Evolutionary conservation across 257 asterid genomes (phyloP).

Genomic region (Oldenlandia corymbosa): DNA sequence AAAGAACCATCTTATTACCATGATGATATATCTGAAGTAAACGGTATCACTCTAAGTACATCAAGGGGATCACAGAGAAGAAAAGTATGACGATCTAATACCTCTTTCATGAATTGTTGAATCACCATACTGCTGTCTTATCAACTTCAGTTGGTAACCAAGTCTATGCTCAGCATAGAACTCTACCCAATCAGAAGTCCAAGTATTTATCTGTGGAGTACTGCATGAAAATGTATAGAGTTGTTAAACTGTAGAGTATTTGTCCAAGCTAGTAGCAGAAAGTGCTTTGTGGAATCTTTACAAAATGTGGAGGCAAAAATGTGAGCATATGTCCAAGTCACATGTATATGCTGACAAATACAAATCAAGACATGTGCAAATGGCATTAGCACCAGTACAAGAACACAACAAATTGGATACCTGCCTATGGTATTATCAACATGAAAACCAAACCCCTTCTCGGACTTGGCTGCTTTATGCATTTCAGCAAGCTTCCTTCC

Average conservation of each 20-base stretch:
- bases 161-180: constrained; percentile 83
- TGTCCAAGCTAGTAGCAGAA: not conserved
- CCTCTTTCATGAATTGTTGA: constrained; percentile 81
- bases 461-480: constrained; percentile 78
- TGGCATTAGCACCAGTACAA: not conserved
- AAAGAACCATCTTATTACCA: not conserved
- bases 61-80: not conserved
- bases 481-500: constrained; percentile 98
- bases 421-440: constrained; percentile 94
- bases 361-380: not conserved
- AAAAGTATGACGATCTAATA: constrained; percentile 3
- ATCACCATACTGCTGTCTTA: constrained; percentile 72
- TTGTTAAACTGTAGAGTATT: not conserved
- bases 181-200: constrained; percentile 85
- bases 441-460: constrained; percentile 79
- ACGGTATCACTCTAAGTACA: no score
- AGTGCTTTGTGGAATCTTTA: not conserved
- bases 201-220: constrained; percentile 89
- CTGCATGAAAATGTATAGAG: constrained; percentile 38
- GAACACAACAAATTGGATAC: constrained; percentile 26
- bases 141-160: constrained; percentile 82
- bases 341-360: not conserved
- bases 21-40: no score
- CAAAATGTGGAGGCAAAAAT: not conserved
- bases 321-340: not conserved